phyloP scores from a whole-genome alignment of 1,284 basidiomycete species.

The Peniophora sp. region DNA sequence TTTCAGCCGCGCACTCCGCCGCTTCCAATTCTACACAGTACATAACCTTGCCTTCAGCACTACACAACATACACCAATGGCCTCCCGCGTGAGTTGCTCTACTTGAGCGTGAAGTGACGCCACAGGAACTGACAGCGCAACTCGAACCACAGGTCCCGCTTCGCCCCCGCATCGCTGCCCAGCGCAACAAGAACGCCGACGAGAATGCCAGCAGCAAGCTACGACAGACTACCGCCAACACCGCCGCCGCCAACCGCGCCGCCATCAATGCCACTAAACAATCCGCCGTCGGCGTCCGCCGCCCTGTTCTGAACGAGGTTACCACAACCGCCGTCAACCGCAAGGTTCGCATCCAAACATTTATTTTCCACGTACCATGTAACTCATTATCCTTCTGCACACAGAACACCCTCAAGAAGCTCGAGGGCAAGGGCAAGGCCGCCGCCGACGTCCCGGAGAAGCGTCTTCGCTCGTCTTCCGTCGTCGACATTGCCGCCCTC shows the following conservation, averaged over 20 bases:
- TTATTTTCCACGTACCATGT: not conserved
- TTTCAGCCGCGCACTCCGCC: slow-evolving; percentile 1
- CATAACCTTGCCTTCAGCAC: slow-evolving; percentile 9
- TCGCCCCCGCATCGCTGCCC: slow-evolving; percentile 31
- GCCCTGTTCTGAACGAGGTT: slow-evolving; percentile 65
- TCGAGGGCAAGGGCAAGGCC: slow-evolving; percentile 39
- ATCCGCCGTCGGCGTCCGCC: slow-evolving; percentile 27
- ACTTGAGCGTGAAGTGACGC: slow-evolving; percentile 1
- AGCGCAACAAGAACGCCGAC: slow-evolving; percentile 56
- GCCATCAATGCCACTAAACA: slow-evolving; percentile 38
- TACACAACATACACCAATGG: slow-evolving; percentile 9
- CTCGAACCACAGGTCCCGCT: slow-evolving; percentile 23
- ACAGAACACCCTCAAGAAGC: slow-evolving; percentile 35
- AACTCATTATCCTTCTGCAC: slow-evolving; percentile 5
- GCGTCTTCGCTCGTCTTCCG: slow-evolving; percentile 51
- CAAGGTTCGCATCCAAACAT: slow-evolving; percentile 28
- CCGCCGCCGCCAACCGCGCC: slow-evolving; percentile 36
- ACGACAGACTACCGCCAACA: slow-evolving; percentile 47
- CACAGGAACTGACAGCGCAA: not conserved
- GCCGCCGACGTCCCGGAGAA: slow-evolving; percentile 49
- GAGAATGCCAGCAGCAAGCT: slow-evolving; percentile 66
- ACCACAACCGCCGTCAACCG: slow-evolving; percentile 64
- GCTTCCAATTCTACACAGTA: slow-evolving; percentile 7
- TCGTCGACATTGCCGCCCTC: slow-evolving; percentile 35
- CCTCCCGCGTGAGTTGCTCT: slow-evolving; percentile 10